Evolutionary conservation across 768 basidiomycete species (phyloP).

Genomic region (Chiua virens): DNA sequence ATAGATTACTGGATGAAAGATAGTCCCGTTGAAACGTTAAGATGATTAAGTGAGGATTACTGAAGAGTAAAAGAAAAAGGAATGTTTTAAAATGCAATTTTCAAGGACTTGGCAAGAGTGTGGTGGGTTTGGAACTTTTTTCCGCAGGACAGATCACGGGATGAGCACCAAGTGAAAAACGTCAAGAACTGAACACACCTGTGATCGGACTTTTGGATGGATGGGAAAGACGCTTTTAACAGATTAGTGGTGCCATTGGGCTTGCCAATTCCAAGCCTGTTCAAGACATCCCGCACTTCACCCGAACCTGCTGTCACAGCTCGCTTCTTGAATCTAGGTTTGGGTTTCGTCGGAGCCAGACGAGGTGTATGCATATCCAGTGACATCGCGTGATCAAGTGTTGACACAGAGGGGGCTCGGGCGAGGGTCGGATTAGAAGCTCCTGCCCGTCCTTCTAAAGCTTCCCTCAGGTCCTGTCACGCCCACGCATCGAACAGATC

Average conservation of each 20-base stretch:
- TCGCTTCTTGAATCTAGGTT: slow-evolving; percentile 57
- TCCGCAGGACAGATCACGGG: not conserved
- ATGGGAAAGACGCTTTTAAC: slow-evolving; percentile 71
- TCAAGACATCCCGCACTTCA: slow-evolving; percentile 81
- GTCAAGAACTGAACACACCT: slow-evolving; percentile 28
- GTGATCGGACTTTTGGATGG: slow-evolving; percentile 46
- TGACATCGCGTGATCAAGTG: slow-evolving; percentile 67
- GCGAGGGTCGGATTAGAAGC: slow-evolving; percentile 76
- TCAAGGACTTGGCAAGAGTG: slow-evolving; percentile 17
- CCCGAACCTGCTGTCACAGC: slow-evolving; percentile 51
- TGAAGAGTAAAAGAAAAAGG: slow-evolving; percentile 5
- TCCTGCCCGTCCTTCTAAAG: slow-evolving; percentile 81
- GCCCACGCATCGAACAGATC: slow-evolving; percentile 78
- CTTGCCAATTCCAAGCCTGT: slow-evolving; percentile 81
- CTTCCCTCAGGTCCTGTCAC: slow-evolving; percentile 87
- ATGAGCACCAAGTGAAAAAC: slow-evolving; percentile 3
- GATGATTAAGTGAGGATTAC: slow-evolving; percentile 1
- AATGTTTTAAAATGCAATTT: slow-evolving; percentile 2
- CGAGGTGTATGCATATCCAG: slow-evolving; percentile 40
- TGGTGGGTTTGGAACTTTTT: slow-evolving; percentile 17
- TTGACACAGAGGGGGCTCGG: slow-evolving; percentile 72
- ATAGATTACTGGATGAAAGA: slow-evolving; percentile 23
- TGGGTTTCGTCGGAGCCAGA: slow-evolving; percentile 48
- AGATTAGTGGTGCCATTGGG: slow-evolving; percentile 55
- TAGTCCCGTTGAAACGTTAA: slow-evolving; percentile 7